Evolutionary conservation across 2,329 filamentous ascomycete species (phyloP), one percentile per base, ranked within the genome.

Genomic region (Cladosporium halotolerans): DNA sequence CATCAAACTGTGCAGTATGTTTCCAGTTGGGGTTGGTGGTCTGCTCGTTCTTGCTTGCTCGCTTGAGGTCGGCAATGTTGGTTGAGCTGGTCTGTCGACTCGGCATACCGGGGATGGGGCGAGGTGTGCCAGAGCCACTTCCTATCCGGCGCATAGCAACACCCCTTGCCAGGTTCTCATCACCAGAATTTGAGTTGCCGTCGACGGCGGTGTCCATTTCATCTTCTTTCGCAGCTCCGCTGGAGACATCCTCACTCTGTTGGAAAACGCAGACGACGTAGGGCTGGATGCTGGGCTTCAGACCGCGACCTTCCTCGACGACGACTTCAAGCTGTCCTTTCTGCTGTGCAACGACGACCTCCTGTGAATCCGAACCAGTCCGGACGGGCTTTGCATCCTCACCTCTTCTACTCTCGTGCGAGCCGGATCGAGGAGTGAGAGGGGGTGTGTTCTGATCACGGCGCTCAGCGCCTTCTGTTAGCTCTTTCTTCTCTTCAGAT

Each of bases 261-360:
- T 99, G 93, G 66, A 97, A 99, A 23, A 96, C 91, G 55, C 88
- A 95, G 9, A 99, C 90, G 49, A 96, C 89, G 65, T 99, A 99
- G 1, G 93, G 93, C 64, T 96, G 89, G 55, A 84, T 83, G 66
- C 89, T 89, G 54, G 84, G 88, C 56, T 86, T 81, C 49, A 99
- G 73, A 9, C 88, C 89, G 63, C 89, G 81, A 45, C 87, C 93
- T 69, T 96, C 89, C 47, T 84, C 79, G 52, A 99, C 93, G 67
- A 88, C 90, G 63, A 99, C 88, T 33, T 85, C 88, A 53, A 99
- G 77, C 70, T 93, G 96, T 55, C 93, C 93, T 69, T 89, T 92
- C 18, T 89, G 79, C 18, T 84, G 76, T 9, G 85, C 84, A 4
- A 86, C 82, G 23, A 86, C 82, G 6, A 84, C 80, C 39, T 58